Evolutionary conservation across 495 filamentous ascomycete species (phyloP).

Genomic region (Ramalina intermedia): DNA sequence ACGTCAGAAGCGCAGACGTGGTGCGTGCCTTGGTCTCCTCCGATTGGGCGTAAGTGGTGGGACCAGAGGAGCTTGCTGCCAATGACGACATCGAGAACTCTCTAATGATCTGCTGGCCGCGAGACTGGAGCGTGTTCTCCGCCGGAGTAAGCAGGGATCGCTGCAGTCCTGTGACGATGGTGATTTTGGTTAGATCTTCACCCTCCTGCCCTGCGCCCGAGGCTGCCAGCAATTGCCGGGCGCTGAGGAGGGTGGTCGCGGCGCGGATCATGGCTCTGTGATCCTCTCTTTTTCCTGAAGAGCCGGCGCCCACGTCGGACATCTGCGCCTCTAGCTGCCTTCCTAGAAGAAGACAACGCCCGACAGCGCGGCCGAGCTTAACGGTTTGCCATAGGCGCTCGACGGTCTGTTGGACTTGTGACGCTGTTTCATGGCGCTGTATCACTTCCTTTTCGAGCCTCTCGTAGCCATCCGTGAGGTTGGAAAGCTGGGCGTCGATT

Average conservation of each 20-base stretch:
- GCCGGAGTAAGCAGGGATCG: constrained; percentile 51
- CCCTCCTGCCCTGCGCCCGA: constrained; percentile 55
- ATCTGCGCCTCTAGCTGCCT: constrained; percentile 78
- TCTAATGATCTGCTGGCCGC: constrained; percentile 65
- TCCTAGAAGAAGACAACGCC: constrained; percentile 60
- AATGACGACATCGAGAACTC: constrained; percentile 70
- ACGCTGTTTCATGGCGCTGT: constrained; percentile 65
- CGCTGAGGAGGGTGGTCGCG: constrained; percentile 54
- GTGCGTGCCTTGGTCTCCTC: constrained; percentile 63
- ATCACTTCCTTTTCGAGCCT: constrained; percentile 72
- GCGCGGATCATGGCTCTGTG: constrained; percentile 65
- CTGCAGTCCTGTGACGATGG: constrained; percentile 51
- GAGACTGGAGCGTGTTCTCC: constrained; percentile 49
- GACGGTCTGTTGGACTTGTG: constrained; percentile 58
- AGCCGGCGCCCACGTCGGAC: constrained; percentile 39
- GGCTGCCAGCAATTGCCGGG: constrained; percentile 57
- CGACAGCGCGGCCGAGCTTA: constrained; percentile 60
- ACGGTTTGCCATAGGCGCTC: constrained; percentile 65
- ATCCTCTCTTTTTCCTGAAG: constrained; percentile 44
- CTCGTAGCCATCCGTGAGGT: constrained; percentile 68
- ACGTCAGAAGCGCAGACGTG: constrained; percentile 56
- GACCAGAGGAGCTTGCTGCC: constrained; percentile 20
- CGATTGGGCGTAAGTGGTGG: constrained; percentile 56
- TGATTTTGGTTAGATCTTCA: constrained; percentile 55
- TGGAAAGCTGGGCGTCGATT: constrained; percentile 59